Base-by-base conservation (phyloP, 1,284 basidiomycete species). In the Leccinum fallax region DNA sequence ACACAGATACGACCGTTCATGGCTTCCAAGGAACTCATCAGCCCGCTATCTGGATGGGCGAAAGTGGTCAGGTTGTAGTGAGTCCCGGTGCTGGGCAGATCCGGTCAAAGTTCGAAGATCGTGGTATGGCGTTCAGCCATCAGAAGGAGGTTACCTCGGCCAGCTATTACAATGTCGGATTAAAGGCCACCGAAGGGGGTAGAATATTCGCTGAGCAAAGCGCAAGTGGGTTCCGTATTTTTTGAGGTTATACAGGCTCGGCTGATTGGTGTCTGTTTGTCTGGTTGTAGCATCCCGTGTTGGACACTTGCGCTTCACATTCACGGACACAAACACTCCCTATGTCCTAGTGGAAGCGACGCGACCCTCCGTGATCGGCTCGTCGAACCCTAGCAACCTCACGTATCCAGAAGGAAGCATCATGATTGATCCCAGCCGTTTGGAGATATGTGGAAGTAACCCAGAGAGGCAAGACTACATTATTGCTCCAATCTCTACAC, bases 31-130 rank as follows among this genome's bases (percentile, higher is more conserved):
- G 84, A 11, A 93, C 92, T 0, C 87, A 92, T 62, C 92, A 94
- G 69, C 93, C 93, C 0, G 93, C 93, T 0, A 93, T 94, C 52
- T 94, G 93, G 93, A 94, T 95, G 92, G 93, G 92, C 40, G 91
- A 93, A 71, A 90, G 87, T 64, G 92, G 85, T 0, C 85, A 84
- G 30, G 83, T 85, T 5, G 79, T 85, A 15, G 77, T 95, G 28
- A 82, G 83, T 11, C 87, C 89, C 4, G 91, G 92, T 6, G 73
- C 79, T 3, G 83, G 84, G 13, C 56, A 65, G 1, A 76, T 90
- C 3, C 82, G 81, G 55, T 77, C 81, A 3, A 75, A 71, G 6
- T 90, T 90, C 63, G 80, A 84, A n/a, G 77, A 83, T 24, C 79
- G 91, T 7, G 89, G 86, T 0, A 79, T 93, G 74, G 66, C 65